Evolutionary conservation across 2,329 filamentous ascomycete genomes (phyloP).

Genomic region (Trichoderma koningii): DNA sequence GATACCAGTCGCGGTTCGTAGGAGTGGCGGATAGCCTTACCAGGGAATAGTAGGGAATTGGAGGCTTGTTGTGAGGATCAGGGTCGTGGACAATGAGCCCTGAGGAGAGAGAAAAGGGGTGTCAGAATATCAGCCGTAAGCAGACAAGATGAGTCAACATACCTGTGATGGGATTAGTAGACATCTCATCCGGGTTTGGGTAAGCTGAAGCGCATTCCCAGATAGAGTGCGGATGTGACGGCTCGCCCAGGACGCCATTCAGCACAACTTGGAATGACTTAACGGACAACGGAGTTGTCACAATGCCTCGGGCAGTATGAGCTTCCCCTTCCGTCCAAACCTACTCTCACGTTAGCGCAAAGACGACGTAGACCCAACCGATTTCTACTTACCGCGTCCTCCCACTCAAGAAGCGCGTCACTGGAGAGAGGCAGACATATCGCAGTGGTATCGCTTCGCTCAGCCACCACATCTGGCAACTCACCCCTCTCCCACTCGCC

Average conservation of each 20-base stretch:
- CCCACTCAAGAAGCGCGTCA: slow-evolving; percentile 59
- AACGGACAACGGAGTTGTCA: slow-evolving; percentile 54
- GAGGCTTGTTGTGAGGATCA: slow-evolving; percentile 31
- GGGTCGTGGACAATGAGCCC: slow-evolving; percentile 50
- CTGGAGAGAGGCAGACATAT: slow-evolving; percentile 54
- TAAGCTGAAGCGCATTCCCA: slow-evolving; percentile 53
- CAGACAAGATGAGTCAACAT: background rate
- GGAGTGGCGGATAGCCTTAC: slow-evolving; percentile 56
- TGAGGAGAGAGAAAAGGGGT: slow-evolving; percentile 31
- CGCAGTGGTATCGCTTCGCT: slow-evolving; percentile 46
- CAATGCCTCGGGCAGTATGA: slow-evolving; percentile 54
- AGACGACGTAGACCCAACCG: background rate
- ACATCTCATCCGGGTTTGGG: slow-evolving; percentile 37
- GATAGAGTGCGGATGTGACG: slow-evolving; percentile 42
- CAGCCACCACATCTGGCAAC: slow-evolving; percentile 44
- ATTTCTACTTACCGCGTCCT: slow-evolving; percentile 47
- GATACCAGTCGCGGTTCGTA: slow-evolving; percentile 55
- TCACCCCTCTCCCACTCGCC: slow-evolving; percentile 41
- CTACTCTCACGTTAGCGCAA: slow-evolving; percentile 36
- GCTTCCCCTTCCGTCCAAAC: slow-evolving; percentile 45
- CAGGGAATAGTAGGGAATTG: slow-evolving; percentile 53
- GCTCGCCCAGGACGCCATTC: slow-evolving; percentile 32
- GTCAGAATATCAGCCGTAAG: background rate
- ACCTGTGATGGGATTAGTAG: slow-evolving; percentile 39
- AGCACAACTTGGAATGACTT: slow-evolving; percentile 55